Conservation (phyloP, 495 filamentous ascomycete species). For the Aspergillus cavernicola region DNA sequence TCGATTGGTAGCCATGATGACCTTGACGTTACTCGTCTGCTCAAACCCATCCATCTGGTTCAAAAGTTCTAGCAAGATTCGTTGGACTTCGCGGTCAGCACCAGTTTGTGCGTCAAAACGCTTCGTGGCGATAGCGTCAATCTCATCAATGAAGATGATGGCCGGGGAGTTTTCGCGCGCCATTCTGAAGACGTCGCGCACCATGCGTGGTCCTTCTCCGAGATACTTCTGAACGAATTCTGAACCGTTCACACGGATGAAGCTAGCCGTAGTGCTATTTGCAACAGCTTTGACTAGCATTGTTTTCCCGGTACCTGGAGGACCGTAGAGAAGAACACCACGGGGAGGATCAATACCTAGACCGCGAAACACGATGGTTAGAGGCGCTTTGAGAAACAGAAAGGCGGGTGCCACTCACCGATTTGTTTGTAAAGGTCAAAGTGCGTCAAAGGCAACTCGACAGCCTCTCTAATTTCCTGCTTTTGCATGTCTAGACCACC, state of each 20-base stretch:
- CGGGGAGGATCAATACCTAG: slow-evolving; percentile 92
- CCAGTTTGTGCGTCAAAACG: slow-evolving; percentile 98
- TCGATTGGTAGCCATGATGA: slow-evolving; percentile 99
- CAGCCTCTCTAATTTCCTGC: slow-evolving; percentile 96
- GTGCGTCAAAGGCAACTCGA: slow-evolving; percentile 92
- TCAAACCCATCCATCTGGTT: slow-evolving; percentile 99
- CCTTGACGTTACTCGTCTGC: slow-evolving; percentile 97
- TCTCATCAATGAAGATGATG: slow-evolving; percentile 99
- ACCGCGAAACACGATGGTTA: slow-evolving; percentile 21
- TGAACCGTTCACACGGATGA: slow-evolving; percentile 96
- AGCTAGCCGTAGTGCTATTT: slow-evolving; percentile 96
- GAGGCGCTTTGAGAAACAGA: background rate
- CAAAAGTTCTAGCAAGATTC: slow-evolving; percentile 91
- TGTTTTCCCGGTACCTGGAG: slow-evolving; percentile 96
- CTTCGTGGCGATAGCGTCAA: slow-evolving; percentile 98
- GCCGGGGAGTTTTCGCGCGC: slow-evolving; percentile 95
- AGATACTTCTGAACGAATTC: slow-evolving; percentile 99
- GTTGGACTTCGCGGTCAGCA: slow-evolving; percentile 95
- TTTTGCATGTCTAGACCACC: slow-evolving; percentile 99
- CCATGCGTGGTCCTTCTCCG: slow-evolving; percentile 96
- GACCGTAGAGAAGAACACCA: slow-evolving; percentile 92
- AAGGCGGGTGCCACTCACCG: slow-evolving; percentile 38
- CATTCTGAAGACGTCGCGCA: slow-evolving; percentile 98
- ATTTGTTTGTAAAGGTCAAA: slow-evolving; percentile 99
- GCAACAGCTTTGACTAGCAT: slow-evolving; percentile 99